Evolutionary conservation across 164 flowering plant genomes (phyloP), one percentile per base, ranked within the genome.

Genomic region (Echeveria elegans): DNA sequence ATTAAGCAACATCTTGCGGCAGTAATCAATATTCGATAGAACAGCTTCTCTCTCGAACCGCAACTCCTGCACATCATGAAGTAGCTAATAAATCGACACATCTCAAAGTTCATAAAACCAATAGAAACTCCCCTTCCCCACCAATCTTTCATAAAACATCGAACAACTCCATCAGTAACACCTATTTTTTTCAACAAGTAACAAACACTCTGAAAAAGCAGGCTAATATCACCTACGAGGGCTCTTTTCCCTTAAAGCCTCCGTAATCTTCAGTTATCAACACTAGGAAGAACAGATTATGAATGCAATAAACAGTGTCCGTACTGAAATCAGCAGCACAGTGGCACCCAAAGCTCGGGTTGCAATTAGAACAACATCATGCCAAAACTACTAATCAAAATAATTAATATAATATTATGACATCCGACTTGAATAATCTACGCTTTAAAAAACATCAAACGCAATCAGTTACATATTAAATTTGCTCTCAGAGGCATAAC

Each of bases 401-500:
- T 34, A 34, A 3, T 34, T 7, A 34, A 7, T 3, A 3, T 3
- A 34, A 34, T 34, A 3, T 34, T 3, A 7, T 34, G 37, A 34
- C 7, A 34, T 7, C 37, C 37, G 7, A 34, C 37, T 34, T 34
- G 37, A 34, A 34, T 3, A 34, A 34, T 34, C 37, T 34, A 34
- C 3, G 37, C 37, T 40, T 50, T 21, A 21, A 73, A 82, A 77
- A 6, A 89, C 15, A 8, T 40, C 45, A 40, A 7, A 40, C 8
- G 86, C 71, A 94, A 74, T 75, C 75, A 70, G 72, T 78, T 92
- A 88, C 6, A 28, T 28, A 28, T 40, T 45, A 21, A n/a, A 9
- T 4, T 52, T 11, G 28, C 30, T 18, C 8, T 8, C n/a, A 53
- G 45, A 19, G 45, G 31, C 62, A 66, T 47, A 66, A 45, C 34